phyloP scores from a whole-genome alignment of 805 yeast genomes.

The Schizosaccharomyces japonicus region DNA sequence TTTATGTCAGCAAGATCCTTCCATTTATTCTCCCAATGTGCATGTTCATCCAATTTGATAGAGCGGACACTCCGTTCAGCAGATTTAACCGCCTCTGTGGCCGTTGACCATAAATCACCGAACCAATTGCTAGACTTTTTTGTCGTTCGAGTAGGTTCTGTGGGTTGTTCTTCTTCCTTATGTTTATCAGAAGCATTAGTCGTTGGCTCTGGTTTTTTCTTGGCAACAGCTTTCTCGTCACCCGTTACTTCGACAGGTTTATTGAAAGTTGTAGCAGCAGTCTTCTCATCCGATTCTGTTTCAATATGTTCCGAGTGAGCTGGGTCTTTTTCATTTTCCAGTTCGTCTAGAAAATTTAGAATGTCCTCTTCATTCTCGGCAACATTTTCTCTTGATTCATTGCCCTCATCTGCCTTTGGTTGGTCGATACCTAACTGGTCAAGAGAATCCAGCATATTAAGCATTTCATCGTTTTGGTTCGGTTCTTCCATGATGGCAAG shows the following conservation, averaged over 20 bases:
- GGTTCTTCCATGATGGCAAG: no score
- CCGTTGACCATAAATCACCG: constrained; percentile 20
- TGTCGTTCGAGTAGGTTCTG: neutral
- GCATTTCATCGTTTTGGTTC: neutral
- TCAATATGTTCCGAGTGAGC: neutral
- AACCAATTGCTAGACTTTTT: constrained; percentile 8
- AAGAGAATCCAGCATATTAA: neutral
- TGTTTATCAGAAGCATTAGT: neutral
- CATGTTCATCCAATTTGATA: constrained; percentile 15
- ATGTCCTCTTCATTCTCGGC: constrained; percentile 1
- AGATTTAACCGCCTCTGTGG: constrained; percentile 20
- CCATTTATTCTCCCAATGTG: constrained; percentile 12
- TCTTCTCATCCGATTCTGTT: neutral
- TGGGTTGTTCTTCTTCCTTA: neutral
- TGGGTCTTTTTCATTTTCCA: neutral
- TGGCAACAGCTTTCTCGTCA: neutral
- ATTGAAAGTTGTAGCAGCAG: neutral
- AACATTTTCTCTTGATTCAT: neutral
- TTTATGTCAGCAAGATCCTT: constrained; percentile 9
- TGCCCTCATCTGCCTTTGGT: neutral
- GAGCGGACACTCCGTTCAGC: constrained; percentile 21
- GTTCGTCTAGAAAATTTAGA: constrained; percentile 3
- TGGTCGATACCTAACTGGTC: neutral
- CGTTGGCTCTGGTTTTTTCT: neutral
- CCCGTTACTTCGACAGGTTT: neutral